Percentiles rank a stretch among this genome's conserved stretches.
phyloP scores from a whole-genome alignment of 495 filamentous ascomycete genomes.

The Venustampulla echinocandica region DNA sequence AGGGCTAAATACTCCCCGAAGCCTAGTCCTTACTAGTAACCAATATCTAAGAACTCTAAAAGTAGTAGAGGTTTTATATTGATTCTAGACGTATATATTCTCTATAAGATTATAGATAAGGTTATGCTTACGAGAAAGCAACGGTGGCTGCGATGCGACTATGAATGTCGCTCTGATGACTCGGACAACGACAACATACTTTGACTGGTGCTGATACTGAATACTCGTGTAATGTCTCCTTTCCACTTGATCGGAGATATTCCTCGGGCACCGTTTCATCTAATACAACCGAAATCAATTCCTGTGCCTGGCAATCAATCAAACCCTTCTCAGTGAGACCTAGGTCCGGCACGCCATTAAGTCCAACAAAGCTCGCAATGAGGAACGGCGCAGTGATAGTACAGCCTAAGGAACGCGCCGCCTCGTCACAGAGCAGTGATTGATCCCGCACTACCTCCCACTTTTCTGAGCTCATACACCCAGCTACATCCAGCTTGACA shows the following conservation, averaged over 20 bases:
- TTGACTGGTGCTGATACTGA: neutral
- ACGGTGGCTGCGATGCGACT: too few species aligned
- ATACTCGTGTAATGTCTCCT: too few species aligned
- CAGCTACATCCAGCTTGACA: conserved; percentile 11
- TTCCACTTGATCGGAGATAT: neutral
- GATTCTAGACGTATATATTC: too few species aligned
- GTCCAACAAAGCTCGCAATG: conserved; percentile 6
- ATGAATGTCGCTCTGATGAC: conserved; percentile 1
- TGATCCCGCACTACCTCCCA: neutral
- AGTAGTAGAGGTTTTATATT: too few species aligned
- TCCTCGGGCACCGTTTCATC: too few species aligned
- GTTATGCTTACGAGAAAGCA: too few species aligned
- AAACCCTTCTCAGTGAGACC: conserved; percentile 5
- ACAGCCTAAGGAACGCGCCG: neutral
- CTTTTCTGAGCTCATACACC: conserved; percentile 7
- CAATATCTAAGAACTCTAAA: too few species aligned
- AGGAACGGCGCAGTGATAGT: conserved; percentile 5
- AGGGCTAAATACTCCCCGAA: too few species aligned
- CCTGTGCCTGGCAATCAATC: conserved; percentile 5
- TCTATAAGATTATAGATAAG: too few species aligned
- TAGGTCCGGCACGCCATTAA: conserved; percentile 5
- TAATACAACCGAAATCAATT: conserved; percentile 3
- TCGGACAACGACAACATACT: conserved; percentile 6
- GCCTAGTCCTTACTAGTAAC: too few species aligned
- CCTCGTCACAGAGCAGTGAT: neutral